Percentiles rank a stretch among this genome's conserved stretches.
phyloP scores from a whole-genome alignment of 441 rosid genomes.

The Corymbia calophylla region DNA sequence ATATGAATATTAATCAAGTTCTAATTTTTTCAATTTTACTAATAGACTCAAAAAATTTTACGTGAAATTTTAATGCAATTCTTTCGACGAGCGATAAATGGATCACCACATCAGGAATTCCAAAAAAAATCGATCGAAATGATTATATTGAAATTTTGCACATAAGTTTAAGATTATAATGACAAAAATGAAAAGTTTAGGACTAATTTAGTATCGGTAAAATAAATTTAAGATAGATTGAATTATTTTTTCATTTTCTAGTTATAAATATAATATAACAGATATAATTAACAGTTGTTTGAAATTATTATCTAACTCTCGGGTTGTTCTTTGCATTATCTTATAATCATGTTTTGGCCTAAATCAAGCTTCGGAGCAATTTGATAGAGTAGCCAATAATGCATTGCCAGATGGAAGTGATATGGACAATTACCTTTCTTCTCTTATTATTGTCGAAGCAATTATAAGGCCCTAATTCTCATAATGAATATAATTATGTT shows the following conservation, averaged over 20 bases:
- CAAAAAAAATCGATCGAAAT: too few species aligned
- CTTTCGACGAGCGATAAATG: too few species aligned
- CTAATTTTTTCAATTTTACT: background rate
- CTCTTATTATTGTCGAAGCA: background rate
- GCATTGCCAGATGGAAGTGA: background rate
- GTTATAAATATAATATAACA: too few species aligned
- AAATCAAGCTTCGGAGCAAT: background rate
- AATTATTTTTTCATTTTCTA: too few species aligned
- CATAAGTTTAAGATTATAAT: too few species aligned
- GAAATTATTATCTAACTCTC: background rate
- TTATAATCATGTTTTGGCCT: background rate
- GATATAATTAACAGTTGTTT: too few species aligned
- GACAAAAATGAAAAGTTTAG: too few species aligned
- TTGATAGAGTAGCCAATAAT: background rate
- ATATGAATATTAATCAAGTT: background rate
- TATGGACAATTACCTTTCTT: background rate
- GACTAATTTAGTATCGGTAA: too few species aligned
- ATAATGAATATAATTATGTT: background rate
- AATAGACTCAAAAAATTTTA: rapidly evolving
- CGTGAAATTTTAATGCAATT: too few species aligned
- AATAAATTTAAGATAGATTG: too few species aligned
- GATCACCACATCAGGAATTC: too few species aligned
- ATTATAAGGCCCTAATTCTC: background rate
- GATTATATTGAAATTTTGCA: too few species aligned
- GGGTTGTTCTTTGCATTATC: background rate